Evolutionary conservation across 106 monocot species (phyloP).

Genomic region (Phalaenopsis equestris): DNA sequence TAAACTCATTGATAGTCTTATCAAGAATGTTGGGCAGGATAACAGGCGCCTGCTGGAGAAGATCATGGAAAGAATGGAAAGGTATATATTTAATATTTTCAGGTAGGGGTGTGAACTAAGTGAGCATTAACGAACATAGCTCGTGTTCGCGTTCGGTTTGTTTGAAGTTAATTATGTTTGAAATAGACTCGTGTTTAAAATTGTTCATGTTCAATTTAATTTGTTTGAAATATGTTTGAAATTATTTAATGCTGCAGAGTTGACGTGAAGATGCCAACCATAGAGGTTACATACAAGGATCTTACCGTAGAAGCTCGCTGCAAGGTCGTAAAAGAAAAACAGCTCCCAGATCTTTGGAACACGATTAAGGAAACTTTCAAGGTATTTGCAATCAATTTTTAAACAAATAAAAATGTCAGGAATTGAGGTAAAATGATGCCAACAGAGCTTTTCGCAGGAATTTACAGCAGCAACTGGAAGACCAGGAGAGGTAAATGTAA

Average conservation of each 20-base stretch:
- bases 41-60: neutral
- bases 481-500: neutral
- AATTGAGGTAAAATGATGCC: neutral
- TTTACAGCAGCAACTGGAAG: constrained; percentile 4
- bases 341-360: constrained; percentile 15
- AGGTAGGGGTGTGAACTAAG: too few relatives aligned
- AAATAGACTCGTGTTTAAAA: too few relatives aligned
- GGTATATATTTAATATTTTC: neutral
- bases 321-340: neutral
- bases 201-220: too few relatives aligned
- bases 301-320: constrained; percentile 12
- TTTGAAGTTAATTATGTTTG: too few relatives aligned
- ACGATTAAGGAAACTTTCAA: neutral
- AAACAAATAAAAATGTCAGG: neutral
- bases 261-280: constrained; percentile 12
- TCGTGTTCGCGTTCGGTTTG: too few relatives aligned
- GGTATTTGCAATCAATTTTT: neutral
- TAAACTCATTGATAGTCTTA: neutral
- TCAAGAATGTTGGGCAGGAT: neutral
- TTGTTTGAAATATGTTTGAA: too few relatives aligned
- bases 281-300: constrained; percentile 10
- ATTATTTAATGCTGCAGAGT: neutral
- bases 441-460: neutral
- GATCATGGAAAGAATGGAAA: neutral
- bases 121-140: too few relatives aligned